These are phyloP conservation scores for Globisporangium barbulae DNA, from an alignment of 352 stramenopile genomes.

Conservation along the genomic window DNA sequence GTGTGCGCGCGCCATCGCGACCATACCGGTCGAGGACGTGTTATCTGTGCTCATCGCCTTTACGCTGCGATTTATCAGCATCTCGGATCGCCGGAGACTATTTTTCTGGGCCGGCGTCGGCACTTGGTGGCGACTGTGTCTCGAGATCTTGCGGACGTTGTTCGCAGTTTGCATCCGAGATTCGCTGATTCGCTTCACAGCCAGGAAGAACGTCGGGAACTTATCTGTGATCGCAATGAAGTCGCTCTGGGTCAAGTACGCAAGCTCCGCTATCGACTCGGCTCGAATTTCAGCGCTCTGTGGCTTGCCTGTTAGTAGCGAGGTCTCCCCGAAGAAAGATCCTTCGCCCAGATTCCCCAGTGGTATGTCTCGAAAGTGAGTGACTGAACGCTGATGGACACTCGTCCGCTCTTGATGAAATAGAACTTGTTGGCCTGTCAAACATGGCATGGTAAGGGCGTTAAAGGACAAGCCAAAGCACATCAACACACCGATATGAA, in stretches of 20 bases:
- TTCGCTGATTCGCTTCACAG: constrained; percentile 59
- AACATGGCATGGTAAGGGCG: neutral
- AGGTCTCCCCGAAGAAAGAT: constrained; percentile 73
- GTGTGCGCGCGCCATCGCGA: constrained; percentile 17
- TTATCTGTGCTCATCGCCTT: neutral
- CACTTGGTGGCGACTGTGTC: constrained; percentile 38
- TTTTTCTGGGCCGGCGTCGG: neutral
- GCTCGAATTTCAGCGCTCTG: constrained; percentile 58
- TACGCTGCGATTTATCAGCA: constrained; percentile 2
- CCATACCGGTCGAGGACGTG: constrained; percentile 6
- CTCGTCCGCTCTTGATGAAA: constrained; percentile 67
- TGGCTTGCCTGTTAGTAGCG: constrained; percentile 52
- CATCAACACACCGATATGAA: no score
- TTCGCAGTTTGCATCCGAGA: constrained; percentile 63
- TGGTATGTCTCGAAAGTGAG: constrained; percentile 32
- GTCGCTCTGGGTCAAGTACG: constrained; percentile 53
- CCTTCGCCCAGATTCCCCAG: constrained; percentile 67
- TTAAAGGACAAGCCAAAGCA: neutral
- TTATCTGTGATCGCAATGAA: constrained; percentile 57
- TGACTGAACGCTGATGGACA: constrained; percentile 46
- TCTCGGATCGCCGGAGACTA: neutral
- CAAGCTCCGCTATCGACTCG: constrained; percentile 61
- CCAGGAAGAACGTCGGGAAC: constrained; percentile 70
- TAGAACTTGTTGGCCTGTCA: constrained; percentile 47
- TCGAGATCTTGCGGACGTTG: constrained; percentile 64